phyloP scores from a whole-genome alignment of 192 early-diverging fungal genomes.

The Fimicolochytrium jonesii region DNA sequence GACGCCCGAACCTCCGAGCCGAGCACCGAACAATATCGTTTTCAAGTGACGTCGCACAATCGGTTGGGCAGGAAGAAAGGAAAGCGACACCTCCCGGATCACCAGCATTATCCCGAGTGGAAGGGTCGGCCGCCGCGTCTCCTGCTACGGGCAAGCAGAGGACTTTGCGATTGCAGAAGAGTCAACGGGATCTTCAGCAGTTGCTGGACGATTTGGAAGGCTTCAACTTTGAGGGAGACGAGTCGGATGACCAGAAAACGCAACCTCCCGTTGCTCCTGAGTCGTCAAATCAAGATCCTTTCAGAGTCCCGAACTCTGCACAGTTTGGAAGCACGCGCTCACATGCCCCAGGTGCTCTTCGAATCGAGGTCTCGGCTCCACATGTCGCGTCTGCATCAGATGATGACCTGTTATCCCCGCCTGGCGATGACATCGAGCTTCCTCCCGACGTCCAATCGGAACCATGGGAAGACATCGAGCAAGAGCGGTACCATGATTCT shows the following conservation, averaged over 20 bases:
- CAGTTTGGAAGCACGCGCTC: neutral
- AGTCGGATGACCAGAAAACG: neutral
- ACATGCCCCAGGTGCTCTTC: neutral
- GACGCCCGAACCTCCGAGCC: neutral
- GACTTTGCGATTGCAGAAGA: neutral
- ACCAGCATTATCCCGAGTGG: too few relatives aligned
- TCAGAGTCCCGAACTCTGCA: neutral
- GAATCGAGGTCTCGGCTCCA: neutral
- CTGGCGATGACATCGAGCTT: neutral
- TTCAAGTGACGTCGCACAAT: neutral
- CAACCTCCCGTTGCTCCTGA: neutral
- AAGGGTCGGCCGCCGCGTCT: neutral
- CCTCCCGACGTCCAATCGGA: neutral
- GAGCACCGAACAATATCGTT: neutral
- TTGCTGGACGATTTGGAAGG: neutral
- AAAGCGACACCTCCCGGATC: too few relatives aligned
- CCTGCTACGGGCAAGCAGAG: neutral
- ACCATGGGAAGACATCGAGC: too few relatives aligned
- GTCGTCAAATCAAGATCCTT: too few relatives aligned
- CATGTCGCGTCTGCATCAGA: neutral
- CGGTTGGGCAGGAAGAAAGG: too few relatives aligned
- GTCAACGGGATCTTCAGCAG: constrained; percentile 7
- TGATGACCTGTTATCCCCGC: neutral
- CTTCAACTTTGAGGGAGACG: constrained; percentile 1
- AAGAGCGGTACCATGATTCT: too few relatives aligned